Evolutionary conservation across 1,284 basidiomycete species (phyloP).

Genomic region (Cutaneotrichosporon dermatis): DNA sequence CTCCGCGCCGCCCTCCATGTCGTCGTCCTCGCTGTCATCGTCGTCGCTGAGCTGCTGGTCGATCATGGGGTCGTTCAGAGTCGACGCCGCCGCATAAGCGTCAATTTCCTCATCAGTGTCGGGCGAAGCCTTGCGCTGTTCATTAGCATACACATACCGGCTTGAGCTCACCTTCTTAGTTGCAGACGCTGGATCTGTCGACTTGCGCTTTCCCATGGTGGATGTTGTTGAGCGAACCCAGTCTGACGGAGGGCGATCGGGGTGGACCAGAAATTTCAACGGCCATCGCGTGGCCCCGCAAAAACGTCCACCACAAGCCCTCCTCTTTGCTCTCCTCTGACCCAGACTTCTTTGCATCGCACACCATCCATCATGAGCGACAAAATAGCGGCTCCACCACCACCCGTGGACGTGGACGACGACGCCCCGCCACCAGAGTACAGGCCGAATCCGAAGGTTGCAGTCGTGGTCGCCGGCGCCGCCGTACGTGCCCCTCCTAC

Average conservation of each 20-base stretch:
- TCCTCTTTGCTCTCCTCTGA: not conserved
- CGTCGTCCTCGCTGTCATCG: constrained; percentile 21
- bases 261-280: constrained; percentile 8
- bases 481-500: constrained; percentile 25
- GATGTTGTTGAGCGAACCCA: constrained; percentile 1
- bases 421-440: constrained; percentile 8
- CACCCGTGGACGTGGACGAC: not conserved
- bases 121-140: constrained; percentile 11
- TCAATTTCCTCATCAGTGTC: constrained; percentile 24
- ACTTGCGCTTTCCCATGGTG: constrained; percentile 21
- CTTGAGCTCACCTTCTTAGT: constrained; percentile 15
- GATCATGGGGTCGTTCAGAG: constrained; percentile 25
- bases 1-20: constrained; percentile 8
- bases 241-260: not conserved
- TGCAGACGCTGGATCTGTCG: not conserved
- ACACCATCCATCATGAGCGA: not conserved
- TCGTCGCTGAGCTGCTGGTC: constrained; percentile 18
- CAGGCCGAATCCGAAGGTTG: constrained; percentile 35
- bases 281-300: constrained; percentile 15
- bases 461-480: constrained; percentile 39
- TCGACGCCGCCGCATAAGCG: constrained; percentile 11
- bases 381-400: not conserved
- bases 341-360: not conserved
- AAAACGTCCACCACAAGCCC: not conserved
- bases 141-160: not conserved